Percentiles rank a stretch among this genome's conserved stretches.
Conservation (phyloP, 257 asterid genomes). For the Solanum corneliomulleri region DNA sequence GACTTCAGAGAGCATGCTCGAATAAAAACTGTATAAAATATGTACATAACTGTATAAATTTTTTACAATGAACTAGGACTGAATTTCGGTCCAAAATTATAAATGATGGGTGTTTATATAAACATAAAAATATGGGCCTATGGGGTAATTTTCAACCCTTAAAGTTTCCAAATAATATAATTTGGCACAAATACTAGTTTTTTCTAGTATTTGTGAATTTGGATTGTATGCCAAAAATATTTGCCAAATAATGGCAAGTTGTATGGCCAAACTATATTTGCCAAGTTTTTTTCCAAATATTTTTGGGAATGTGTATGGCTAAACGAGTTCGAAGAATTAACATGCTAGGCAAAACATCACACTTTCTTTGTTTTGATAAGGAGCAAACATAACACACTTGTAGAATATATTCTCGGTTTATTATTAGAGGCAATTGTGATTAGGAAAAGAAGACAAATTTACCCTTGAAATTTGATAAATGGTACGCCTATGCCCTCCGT, state of each 20-base stretch:
- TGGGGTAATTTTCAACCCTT: background rate
- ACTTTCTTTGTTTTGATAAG: background rate
- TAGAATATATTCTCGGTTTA: background rate
- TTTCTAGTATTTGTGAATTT: too few relatives aligned
- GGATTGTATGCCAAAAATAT: too few relatives aligned
- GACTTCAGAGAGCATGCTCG: background rate
- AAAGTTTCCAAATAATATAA: background rate
- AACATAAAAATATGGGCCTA: too few relatives aligned
- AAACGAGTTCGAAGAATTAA: background rate
- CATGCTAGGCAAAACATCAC: background rate
- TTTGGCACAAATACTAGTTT: background rate
- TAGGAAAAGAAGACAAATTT: too few relatives aligned
- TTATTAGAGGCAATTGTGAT: background rate
- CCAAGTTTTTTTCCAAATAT: background rate
- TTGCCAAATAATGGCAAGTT: too few relatives aligned
- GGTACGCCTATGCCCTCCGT: too few relatives aligned
- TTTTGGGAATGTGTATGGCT: background rate
- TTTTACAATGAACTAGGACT: background rate
- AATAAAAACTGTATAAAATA: background rate
- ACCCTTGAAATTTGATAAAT: too few relatives aligned
- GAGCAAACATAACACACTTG: background rate
- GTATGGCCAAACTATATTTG: background rate
- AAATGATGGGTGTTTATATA: background rate
- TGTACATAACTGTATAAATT: background rate
- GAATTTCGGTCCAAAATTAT: background rate